Base-by-base conservation (phyloP, 1,139 yeast species). In the Diutina neorugosa region DNA sequence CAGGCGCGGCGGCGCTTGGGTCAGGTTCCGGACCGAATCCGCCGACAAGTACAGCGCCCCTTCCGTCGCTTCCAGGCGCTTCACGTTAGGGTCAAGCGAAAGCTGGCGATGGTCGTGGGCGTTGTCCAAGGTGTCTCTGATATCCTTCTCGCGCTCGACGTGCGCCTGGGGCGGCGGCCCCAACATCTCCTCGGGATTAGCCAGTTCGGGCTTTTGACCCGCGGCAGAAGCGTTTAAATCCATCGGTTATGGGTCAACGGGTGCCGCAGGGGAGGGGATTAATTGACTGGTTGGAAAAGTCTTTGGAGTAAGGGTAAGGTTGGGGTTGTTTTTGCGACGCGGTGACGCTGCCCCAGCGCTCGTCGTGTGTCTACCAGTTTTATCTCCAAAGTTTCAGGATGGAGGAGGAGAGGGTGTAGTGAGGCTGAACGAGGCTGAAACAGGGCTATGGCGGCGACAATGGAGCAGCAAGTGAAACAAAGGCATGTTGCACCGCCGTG, bases 181-280 rank as follows among this genome's bases (percentile, higher is more conserved):
- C 51, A 58, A 53, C 34, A 59, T 51, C 53, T 59, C 61, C 8
- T 54, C 47, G 34, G 61, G 61, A 59, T 59, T 40, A 20, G 20
- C 20, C 43, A 40, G 43, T 8, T 40, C 37, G 37, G 37, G 37
- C n/a, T 31, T 31, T n/a, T 31, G 37, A 6, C 37, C 37, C 37
- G 37, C 37, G 16, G 37, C 37, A 11, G 37, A 11, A 31, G 37
- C 37, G 37, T 31, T 31, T n/a, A 31, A 31, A n/a, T 31, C 37
- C 37, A 31, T 31, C 6, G 25, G 25, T 23, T 23, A 23, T 23
- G 25, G 25, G n/a, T n/a, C n/a, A n/a, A n/a, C n/a, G n/a, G n/a
- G n/a, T n/a, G n/a, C n/a, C n/a, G n/a, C n/a, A n/a, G n/a, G n/a
- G n/a, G n/a, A n/a, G 34, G 34, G 7, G 12, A 9, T 27, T 3